These are phyloP conservation scores for Thalassiosira mediterranea DNA, from an alignment of 352 stramenopile genomes.

Conservation along the genomic window DNA sequence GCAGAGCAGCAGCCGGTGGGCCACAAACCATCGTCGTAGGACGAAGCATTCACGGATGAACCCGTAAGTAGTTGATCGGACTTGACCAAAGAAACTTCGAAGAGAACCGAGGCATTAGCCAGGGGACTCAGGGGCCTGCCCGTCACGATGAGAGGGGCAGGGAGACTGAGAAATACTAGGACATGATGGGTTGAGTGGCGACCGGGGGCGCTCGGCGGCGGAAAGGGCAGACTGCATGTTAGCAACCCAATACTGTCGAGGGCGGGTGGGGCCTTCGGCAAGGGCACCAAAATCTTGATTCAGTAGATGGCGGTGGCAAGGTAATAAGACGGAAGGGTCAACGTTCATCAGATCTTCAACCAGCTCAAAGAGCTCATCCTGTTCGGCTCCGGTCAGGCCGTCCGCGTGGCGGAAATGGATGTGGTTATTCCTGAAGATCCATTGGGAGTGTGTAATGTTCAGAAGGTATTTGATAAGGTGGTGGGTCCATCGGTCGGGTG, in stretches of 20 bases:
- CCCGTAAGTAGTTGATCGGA: no score
- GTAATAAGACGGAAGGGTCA: background rate
- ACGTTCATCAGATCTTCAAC: background rate
- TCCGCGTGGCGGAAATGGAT: constrained; percentile 5
- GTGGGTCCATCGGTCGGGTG: background rate
- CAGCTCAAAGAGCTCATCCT: background rate
- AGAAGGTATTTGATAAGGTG: constrained; percentile 13
- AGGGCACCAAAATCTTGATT: no score
- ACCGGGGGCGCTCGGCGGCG: background rate
- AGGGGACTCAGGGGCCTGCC: no score
- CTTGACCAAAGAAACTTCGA: no score
- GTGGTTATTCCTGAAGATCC: constrained; percentile 22
- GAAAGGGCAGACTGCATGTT: background rate
- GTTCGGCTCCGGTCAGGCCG: background rate
- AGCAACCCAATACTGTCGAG: background rate
- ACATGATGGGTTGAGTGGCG: no score
- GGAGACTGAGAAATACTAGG: no score
- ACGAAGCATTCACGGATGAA: no score
- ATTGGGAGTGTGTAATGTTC: constrained; percentile 32
- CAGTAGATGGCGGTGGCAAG: background rate
- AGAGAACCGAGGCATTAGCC: no score
- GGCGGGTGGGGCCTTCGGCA: background rate
- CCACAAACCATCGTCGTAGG: no score
- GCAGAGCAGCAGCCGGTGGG: no score
- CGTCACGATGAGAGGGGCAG: no score